Percentiles rank a stretch among this genome's conserved stretches.
phyloP scores from a whole-genome alignment of 202 grass and related monocot species.

The Zizania palustris region DNA sequence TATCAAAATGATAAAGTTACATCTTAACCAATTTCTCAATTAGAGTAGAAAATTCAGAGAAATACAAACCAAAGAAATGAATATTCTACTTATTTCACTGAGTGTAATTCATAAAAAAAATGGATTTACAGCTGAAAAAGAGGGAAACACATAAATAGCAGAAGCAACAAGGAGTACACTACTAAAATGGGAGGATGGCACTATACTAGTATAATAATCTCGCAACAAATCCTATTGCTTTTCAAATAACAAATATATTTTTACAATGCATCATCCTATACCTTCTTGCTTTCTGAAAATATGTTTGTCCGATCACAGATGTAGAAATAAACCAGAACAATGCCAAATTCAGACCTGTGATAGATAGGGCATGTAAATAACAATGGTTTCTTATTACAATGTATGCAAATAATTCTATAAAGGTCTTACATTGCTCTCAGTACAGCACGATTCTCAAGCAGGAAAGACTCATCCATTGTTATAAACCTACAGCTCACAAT shows the following conservation, averaged over 20 bases:
- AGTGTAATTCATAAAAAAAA: neutral
- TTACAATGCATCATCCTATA: constrained; percentile 16
- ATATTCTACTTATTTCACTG: neutral
- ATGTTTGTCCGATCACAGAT: constrained; percentile 80
- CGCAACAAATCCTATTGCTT: neutral
- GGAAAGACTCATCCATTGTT: constrained; percentile 69
- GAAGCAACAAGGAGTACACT: neutral
- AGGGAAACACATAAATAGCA: neutral
- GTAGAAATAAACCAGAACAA: constrained; percentile 76
- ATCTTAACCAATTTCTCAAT: neutral
- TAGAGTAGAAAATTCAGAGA: neutral
- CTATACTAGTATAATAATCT: neutral
- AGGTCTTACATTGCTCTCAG: constrained; percentile 72
- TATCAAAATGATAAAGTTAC: neutral
- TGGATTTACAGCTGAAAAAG: neutral
- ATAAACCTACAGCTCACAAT: constrained; percentile 58
- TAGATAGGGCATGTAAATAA: neutral
- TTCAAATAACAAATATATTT: neutral
- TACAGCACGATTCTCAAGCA: constrained; percentile 59
- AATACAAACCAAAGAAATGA: constrained; percentile 17
- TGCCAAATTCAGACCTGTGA: constrained; percentile 69
- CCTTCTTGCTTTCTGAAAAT: constrained; percentile 77
- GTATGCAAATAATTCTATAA: constrained; percentile 24
- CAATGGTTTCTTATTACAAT: neutral
- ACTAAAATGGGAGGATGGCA: neutral